Conservation (phyloP, 2,329 filamentous ascomycete species). For the Scorias spongiosa region DNA sequence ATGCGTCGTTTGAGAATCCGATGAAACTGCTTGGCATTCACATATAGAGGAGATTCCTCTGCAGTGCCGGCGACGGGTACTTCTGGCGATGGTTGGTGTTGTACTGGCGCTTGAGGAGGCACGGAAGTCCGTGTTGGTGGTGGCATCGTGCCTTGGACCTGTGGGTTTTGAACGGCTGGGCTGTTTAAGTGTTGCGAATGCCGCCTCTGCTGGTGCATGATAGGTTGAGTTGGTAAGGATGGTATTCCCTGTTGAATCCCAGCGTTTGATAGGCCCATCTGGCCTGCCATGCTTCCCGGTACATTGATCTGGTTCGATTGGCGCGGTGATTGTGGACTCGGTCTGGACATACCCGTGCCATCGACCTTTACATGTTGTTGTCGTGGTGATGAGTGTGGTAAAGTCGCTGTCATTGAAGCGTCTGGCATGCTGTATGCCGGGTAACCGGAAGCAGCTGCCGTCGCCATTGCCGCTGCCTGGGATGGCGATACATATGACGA, state of each 20-base stretch:
- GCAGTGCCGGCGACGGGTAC: conserved; percentile 49
- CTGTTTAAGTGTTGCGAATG: conserved; percentile 63
- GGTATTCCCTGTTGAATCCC: conserved; percentile 36
- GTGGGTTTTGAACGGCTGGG: conserved; percentile 35
- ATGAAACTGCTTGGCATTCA: conserved; percentile 98
- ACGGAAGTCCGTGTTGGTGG: conserved; percentile 57
- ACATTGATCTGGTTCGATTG: conserved; percentile 47
- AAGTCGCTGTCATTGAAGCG: conserved; percentile 46
- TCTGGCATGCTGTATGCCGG: conserved; percentile 58
- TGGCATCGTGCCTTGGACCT: conserved; percentile 36
- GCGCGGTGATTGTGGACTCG: conserved; percentile 61
- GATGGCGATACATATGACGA: conserved; percentile 63
- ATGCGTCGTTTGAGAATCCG: conserved; percentile 89
- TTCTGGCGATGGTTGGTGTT: conserved; percentile 68
- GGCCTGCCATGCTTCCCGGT: conserved; percentile 27
- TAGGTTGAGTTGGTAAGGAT: conserved; percentile 35
- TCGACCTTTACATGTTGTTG: conserved; percentile 54
- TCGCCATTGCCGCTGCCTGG: conserved; percentile 86
- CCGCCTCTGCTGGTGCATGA: conserved; percentile 35
- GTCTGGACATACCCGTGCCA: conserved; percentile 34
- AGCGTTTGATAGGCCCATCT: conserved; percentile 37
- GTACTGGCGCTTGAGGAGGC: conserved; percentile 37
- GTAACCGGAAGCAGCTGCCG: conserved; percentile 77
- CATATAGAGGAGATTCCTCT: conserved; percentile 89
- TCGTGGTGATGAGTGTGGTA: conserved; percentile 56